Evolutionary conservation across 257 asterid genomes (phyloP), one percentile per base, ranked within the genome.

Genomic region (Solanum clarkiae): DNA sequence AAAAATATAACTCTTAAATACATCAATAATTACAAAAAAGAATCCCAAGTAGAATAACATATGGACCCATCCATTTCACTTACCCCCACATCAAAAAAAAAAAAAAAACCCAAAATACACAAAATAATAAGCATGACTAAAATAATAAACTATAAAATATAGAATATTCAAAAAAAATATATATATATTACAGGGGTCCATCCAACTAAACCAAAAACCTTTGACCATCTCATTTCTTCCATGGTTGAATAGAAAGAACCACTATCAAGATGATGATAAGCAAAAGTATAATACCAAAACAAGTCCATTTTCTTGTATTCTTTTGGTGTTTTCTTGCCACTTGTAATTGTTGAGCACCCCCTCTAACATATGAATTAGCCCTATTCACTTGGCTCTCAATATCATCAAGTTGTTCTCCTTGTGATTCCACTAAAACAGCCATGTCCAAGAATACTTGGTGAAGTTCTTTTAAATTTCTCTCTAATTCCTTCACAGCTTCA

Each of bases 401-500:
- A n/a, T 89, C 91, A 68, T 90, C 88, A 40, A 90, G 36, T 16
- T 90, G 91, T 26, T 66, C 93, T 15, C 91, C 93, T 47, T 90
- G 91, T 18, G 65, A 75, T 83, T 89, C 66, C 12, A 90, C 91
- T 82, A 90, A 47, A 9, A 90, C 93, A 12, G 89, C 91, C 93
- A 90, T 90, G 40, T 90, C 93, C 85, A 89, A 1, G 22, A 90
- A 90, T 4, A 90, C 89, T 29, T 90, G 93, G 11, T 90, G 91
- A 69, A 90, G 42, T 56, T 91, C 93, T 22, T 79, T 87, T 84
- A 89, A 59, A 26, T 88, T 91, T 88, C 86, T 89, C 85, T 91
- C 91, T 26, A 91, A 56, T 29, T 89, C 93, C 90, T 86, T 91
- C 20, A 89, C 93, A 29, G 91, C 92, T n/a, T 86, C 93, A 36